Base-by-base conservation (phyloP, 306 rosid genomes). In the Potentilla sterilis region DNA sequence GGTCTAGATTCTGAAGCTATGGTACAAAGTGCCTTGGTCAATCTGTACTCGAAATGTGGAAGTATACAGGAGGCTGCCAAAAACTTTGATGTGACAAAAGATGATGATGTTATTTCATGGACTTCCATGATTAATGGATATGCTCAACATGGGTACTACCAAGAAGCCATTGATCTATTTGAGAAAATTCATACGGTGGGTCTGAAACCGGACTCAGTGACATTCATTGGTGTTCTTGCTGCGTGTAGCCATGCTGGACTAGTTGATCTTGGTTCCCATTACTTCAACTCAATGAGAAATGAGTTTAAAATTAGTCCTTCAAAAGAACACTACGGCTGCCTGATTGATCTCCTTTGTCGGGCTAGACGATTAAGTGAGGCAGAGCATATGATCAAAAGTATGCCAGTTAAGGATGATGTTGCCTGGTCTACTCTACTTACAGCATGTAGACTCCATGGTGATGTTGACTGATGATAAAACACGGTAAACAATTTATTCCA, bases 171-270 rank as follows among this genome's bases (percentile, higher is more conserved):
- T 83, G 77, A 65, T 78, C 72, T 92, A 84, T 90, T 92, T 70
- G 91, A 90, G 80, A 89, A 79, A 55, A 81, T 88, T 62, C 78
- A 77, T 8, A 61, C 48, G 28, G 82, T 70, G 48, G 96, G 96
- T 79, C 73, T 88, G 79, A 81, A 65, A 47, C 97, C 92, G 52
- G 94, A 92, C 74, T 54, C 79, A 10, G 96, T 90, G 69, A 85
- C 94, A 65, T 92, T 90, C 76, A 85, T 92, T 0, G 94, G 92
- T 42, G 90, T 90, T 78, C 84, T 93, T 75, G 74, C 87, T 43
- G 90, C 98, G 47, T 90, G 96, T 83, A 83, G 86, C 88, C 98
- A 90, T 76, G 91, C 85, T 78, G 98, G 98, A 78, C 77, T 89
- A 70, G 85, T 85, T 78, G 93, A 87, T 86, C 98, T 87, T 72